Evolutionary conservation across 1,284 basidiomycete genomes (phyloP), one percentile per base, ranked within the genome.

Genomic region (Ceratobasidium sp.): DNA sequence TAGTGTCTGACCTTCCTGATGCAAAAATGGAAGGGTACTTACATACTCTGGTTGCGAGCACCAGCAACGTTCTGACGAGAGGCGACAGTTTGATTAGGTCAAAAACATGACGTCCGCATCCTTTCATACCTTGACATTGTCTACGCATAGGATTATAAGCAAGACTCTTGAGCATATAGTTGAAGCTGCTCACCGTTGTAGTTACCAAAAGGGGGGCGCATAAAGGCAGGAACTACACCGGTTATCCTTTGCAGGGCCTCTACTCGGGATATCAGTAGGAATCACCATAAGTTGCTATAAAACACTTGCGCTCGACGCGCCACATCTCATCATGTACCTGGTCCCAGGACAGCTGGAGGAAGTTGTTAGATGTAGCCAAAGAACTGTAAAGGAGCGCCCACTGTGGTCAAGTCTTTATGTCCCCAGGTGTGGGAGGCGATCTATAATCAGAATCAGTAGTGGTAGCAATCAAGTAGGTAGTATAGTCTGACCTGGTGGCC

Each of bases 121-220:
- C 5, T 9, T 46, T 52, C 42, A 10, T 54, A 68, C 66, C 66
- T 38, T 50, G 48, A 68, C 66, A 26, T 68, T 68, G 28, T 52
- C 66, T 68, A 28, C 7, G 17, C 6, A 33, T 12, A 13, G 13
- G 23, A 48, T 28, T 20, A 15, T 68, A 15, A 68, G 46, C 20
- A 52, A 1, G 6, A 17, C 9, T 5, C 15, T 1, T 44, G 33
- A 17, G 7, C 20, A 23, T 26, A 28, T 15, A 67, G 17, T 23
- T 33, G 59, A 54, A 54, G 20, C 3, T 15, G 44, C 77, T 74
- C 48, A 79, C 80, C 75, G 54, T 80, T 79, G 66, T 78, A 78
- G 17, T 77, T 65, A 48, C 80, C 80, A 46, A 61, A 80, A 12
- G 80, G 80, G 52, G 80, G 80, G 50, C 80, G 78, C 77, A 80